phyloP scores from a whole-genome alignment of 352 stramenopile species.

The Phytophthora cryptogea region DNA sequence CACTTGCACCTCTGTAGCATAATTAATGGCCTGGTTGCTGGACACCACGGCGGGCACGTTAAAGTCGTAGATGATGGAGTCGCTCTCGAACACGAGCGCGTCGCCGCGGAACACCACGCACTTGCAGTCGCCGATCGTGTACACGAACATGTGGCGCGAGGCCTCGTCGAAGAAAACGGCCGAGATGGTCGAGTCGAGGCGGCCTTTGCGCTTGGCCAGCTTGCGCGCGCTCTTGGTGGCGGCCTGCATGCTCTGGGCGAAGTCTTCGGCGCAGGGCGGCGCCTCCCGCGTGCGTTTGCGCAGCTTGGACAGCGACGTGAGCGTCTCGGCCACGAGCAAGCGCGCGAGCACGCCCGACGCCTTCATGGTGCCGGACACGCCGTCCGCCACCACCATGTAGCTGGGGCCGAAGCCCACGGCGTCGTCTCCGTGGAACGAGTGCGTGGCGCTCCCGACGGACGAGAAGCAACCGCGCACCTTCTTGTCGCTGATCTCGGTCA shows the following conservation, averaged over 20 bases:
- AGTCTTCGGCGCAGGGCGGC: slow-evolving; percentile 61
- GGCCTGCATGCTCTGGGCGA: slow-evolving; percentile 65
- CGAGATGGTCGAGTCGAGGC: slow-evolving; percentile 84
- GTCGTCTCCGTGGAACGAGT: slow-evolving; percentile 88
- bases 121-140: slow-evolving; percentile 89
- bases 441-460: slow-evolving; percentile 74
- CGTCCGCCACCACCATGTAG: slow-evolving; percentile 89
- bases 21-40: slow-evolving; percentile 87
- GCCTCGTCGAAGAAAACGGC: slow-evolving; percentile 81
- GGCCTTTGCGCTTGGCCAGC: slow-evolving; percentile 73
- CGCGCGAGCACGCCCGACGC: slow-evolving; percentile 78
- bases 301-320: slow-evolving; percentile 70
- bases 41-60: slow-evolving; percentile 88
- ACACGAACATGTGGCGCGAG: slow-evolving; percentile 80
- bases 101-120: slow-evolving; percentile 73
- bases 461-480: slow-evolving; percentile 56
- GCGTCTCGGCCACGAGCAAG: slow-evolving; percentile 78
- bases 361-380: slow-evolving; percentile 87
- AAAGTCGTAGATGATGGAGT: slow-evolving; percentile 92
- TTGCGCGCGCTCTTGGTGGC: slow-evolving; percentile 79
- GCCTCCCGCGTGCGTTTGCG: slow-evolving; percentile 62
- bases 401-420: slow-evolving; percentile 81
- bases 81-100: slow-evolving; percentile 82
- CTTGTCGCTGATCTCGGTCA: slow-evolving; percentile 45
- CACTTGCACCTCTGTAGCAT: slow-evolving; percentile 68